Percentiles rank a stretch among this genome's conserved stretches.
Evolutionary conservation across 169 alveolate genomes (phyloP).

Genomic region (Plasmodium gallinaceum): DNA sequence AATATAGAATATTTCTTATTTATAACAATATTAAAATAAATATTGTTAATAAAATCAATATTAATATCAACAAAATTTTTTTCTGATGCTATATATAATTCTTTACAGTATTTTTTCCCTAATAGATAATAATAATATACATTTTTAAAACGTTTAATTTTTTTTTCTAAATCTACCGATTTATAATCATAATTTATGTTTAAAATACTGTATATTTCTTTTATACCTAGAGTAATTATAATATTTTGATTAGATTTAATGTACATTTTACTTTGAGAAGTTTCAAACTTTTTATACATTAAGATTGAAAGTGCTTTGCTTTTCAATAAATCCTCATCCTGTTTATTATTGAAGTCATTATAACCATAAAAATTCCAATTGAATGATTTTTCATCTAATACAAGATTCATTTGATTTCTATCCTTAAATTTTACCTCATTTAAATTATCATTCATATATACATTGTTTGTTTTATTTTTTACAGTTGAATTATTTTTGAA

Average conservation of each 20-base stretch:
- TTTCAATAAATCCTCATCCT: not conserved
- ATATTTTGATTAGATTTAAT: slow-evolving; percentile 25
- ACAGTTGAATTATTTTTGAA: not conserved
- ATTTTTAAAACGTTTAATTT: slow-evolving; percentile 35
- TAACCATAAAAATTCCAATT: not conserved
- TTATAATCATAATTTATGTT: slow-evolving; percentile 30
- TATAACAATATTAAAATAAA: slow-evolving; percentile 29
- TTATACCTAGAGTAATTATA: slow-evolving; percentile 30
- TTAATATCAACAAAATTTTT: slow-evolving; percentile 47
- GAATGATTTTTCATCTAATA: not conserved
- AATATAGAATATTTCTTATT: slow-evolving; percentile 44
- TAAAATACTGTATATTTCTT: slow-evolving; percentile 44
- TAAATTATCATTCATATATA: not conserved
- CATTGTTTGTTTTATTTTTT: not conserved
- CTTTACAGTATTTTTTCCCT: slow-evolving; percentile 68
- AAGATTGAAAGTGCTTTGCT: slow-evolving; percentile 21
- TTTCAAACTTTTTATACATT: slow-evolving; percentile 39
- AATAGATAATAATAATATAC: slow-evolving; percentile 42
- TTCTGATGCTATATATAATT: slow-evolving; percentile 54
- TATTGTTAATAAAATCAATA: slow-evolving; percentile 21
- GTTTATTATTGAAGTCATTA: not conserved
- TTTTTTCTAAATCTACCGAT: slow-evolving; percentile 49
- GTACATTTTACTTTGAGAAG: slow-evolving; percentile 49
- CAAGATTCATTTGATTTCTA: not conserved
- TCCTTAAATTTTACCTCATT: not conserved